Conservation (phyloP, 2,329 filamentous ascomycete genomes). For the Leptodontidium sp. region DNA sequence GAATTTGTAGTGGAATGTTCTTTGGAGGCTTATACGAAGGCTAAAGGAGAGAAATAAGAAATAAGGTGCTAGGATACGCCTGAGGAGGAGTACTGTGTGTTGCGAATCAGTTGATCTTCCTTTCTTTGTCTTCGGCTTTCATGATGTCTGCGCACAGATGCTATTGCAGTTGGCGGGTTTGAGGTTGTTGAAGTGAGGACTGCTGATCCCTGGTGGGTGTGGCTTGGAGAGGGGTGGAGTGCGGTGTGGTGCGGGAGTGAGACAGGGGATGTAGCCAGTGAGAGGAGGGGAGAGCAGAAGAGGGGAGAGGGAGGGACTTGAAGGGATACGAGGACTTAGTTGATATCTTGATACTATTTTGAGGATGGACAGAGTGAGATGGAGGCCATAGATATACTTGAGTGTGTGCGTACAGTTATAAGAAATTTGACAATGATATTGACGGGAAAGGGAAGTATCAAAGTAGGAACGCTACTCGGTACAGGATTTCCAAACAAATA, state of each 20-base stretch:
- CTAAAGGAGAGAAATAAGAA: not conserved
- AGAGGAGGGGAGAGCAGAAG: not conserved
- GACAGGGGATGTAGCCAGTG: not conserved
- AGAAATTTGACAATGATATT: no score
- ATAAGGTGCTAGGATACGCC: no score
- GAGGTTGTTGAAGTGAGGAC: not conserved
- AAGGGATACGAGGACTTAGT: no score
- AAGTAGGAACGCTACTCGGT: no score
- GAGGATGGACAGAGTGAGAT: not conserved
- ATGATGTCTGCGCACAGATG: not conserved
- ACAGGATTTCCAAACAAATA: no score
- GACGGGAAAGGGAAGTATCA: no score
- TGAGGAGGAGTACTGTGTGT: not conserved
- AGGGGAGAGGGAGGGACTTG: not conserved
- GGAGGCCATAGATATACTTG: no score
- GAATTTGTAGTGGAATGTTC: not conserved
- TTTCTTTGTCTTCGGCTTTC: no score
- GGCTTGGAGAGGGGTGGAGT: not conserved
- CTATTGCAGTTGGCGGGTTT: not conserved
- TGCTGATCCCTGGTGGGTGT: no score
- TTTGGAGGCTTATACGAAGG: no score
- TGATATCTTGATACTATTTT: constrained; percentile 3
- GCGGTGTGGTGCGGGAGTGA: not conserved
- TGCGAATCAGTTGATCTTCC: not conserved
- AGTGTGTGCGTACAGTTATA: no score